phyloP scores from a whole-genome alignment of 129 eudicot species.

The Cynara cardunculus region DNA sequence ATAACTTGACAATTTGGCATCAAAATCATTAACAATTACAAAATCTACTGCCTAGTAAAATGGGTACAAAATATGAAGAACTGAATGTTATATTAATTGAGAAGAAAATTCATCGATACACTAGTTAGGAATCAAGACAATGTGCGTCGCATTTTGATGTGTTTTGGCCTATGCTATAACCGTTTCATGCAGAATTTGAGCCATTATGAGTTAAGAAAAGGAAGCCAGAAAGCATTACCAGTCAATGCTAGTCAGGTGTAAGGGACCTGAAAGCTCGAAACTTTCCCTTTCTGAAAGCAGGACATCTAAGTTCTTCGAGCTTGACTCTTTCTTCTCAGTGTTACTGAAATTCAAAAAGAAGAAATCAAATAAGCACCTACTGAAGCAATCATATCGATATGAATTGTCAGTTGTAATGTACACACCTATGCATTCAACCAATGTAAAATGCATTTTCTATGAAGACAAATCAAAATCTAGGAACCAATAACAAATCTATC shows the following conservation, averaged over 20 bases:
- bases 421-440: not conserved
- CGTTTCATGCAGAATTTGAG: not conserved
- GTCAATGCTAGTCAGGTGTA: constrained; percentile 60
- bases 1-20: not conserved
- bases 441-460: not conserved
- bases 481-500: not conserved
- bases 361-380: not conserved
- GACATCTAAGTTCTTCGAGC: constrained; percentile 26
- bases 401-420: not conserved
- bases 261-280: constrained; percentile 70
- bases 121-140: not conserved
- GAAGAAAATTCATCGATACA: not conserved
- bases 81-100: not conserved
- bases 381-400: not conserved
- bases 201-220: not conserved
- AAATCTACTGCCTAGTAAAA: not conserved
- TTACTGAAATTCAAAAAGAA: constrained; percentile 16
- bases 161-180: not conserved
- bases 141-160: not conserved
- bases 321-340: constrained; percentile 17
- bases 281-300: constrained; percentile 61
- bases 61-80: not conserved
- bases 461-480: constrained; percentile 2
- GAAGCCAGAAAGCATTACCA: constrained; percentile 43
- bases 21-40: not conserved